Percentiles rank a stretch among this genome's conserved stretches.
These are phyloP conservation scores for Podospora pseudopauciseta DNA, from an alignment of 495 filamentous ascomycete genomes.

Conservation along the genomic window DNA sequence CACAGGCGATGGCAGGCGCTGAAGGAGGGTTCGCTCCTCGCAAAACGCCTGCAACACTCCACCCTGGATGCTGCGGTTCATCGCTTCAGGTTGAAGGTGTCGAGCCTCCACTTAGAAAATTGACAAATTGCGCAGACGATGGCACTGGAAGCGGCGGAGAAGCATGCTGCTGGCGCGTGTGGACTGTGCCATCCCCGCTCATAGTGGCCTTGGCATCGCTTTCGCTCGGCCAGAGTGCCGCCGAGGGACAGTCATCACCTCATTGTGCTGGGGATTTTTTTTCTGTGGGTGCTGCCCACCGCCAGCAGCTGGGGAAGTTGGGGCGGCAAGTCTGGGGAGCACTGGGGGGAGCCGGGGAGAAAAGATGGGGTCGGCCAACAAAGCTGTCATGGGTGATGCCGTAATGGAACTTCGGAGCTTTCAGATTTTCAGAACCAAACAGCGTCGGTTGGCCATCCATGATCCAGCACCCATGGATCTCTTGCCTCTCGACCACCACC, in stretches of 20 bases:
- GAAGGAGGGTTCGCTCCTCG: not conserved
- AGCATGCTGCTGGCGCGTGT: slow-evolving; percentile 18
- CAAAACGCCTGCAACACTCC: not conserved
- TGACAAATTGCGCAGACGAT: slow-evolving; percentile 22
- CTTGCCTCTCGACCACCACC: not conserved
- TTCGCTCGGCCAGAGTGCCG: slow-evolving; percentile 30
- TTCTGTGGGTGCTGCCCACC: not conserved
- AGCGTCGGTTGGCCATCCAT: not conserved
- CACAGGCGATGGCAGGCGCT: slow-evolving; percentile 11
- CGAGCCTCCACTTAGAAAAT: slow-evolving; percentile 8
- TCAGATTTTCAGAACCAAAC: not conserved
- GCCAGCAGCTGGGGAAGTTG: slow-evolving; percentile 10
- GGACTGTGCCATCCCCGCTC: slow-evolving; percentile 33
- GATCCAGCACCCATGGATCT: not conserved
- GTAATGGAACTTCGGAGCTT: not conserved
- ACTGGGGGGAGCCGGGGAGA: slow-evolving; percentile 11
- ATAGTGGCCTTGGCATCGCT: slow-evolving; percentile 26
- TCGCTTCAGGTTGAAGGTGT: slow-evolving; percentile 5
- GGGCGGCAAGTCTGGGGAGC: slow-evolving; percentile 24
- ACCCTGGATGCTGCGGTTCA: slow-evolving; percentile 16
- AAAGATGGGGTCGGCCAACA: slow-evolving; percentile 3
- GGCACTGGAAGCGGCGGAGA: slow-evolving; percentile 26
- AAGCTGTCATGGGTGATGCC: not conserved
- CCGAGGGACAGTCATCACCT: slow-evolving; percentile 30
- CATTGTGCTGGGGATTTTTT: slow-evolving; percentile 11